Evolutionary conservation across 169 alveolate genomes (phyloP).

Genomic region (Plasmodium vivax): DNA sequence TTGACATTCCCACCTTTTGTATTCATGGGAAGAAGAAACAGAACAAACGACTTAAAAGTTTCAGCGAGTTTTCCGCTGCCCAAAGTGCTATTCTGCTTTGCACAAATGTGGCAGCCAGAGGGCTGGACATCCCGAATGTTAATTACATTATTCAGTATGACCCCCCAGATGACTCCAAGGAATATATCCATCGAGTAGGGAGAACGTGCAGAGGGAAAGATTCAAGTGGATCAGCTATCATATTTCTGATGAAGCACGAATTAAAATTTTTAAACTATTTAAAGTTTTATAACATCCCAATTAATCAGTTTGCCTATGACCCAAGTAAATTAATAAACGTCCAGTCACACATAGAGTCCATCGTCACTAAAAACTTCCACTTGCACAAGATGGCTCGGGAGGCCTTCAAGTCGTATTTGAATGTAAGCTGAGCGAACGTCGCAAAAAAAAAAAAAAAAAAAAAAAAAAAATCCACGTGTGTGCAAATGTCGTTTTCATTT

Average conservation of each 20-base stretch:
- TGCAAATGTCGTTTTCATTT: neutral
- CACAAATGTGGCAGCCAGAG: slow-evolving; percentile 99
- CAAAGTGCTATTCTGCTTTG: slow-evolving; percentile 95
- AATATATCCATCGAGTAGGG: slow-evolving; percentile 99
- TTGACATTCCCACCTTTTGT: slow-evolving; percentile 96
- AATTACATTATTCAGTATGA: slow-evolving; percentile 99
- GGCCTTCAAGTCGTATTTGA: slow-evolving; percentile 96
- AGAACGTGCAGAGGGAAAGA: slow-evolving; percentile 99
- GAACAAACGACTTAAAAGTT: slow-evolving; percentile 94
- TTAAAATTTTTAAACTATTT: slow-evolving; percentile 94
- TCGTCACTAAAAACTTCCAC: slow-evolving; percentile 97
- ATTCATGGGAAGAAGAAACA: slow-evolving; percentile 98
- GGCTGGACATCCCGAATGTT: slow-evolving; percentile 98
- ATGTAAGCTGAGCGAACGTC: slow-evolving; percentile 72
- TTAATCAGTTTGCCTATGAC: slow-evolving; percentile 98
- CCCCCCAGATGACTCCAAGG: slow-evolving; percentile 99
- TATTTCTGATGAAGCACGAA: slow-evolving; percentile 98
- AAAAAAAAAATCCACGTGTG: slow-evolving; percentile 11
- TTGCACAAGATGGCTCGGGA: slow-evolving; percentile 97
- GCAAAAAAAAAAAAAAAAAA: slow-evolving; percentile 21
- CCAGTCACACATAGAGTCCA: slow-evolving; percentile 96
- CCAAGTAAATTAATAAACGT: slow-evolving; percentile 96
- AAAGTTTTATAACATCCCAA: slow-evolving; percentile 92
- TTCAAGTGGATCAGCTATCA: slow-evolving; percentile 96
- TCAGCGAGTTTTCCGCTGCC: slow-evolving; percentile 95